phyloP scores from a whole-genome alignment of 2,329 filamentous ascomycete genomes.

The Stachybotrys echinatus region DNA sequence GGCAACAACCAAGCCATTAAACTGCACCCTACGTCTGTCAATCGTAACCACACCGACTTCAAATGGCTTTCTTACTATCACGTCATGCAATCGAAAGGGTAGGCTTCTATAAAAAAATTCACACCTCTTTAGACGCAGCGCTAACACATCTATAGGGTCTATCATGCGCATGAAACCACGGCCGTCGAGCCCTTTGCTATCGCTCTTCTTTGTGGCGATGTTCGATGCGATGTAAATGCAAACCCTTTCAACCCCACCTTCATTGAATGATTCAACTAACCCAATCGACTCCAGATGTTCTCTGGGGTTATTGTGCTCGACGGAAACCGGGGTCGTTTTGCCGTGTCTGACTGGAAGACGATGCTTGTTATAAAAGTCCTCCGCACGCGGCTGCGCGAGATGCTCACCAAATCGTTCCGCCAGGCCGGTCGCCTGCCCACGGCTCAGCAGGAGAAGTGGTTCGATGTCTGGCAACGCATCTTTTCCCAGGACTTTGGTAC shows the following conservation, averaged over 20 bases:
- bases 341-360: constrained; percentile 81
- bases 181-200: constrained; percentile 77
- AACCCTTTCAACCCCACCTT: neutral
- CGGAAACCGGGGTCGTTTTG: constrained; percentile 79
- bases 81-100: constrained; percentile 88
- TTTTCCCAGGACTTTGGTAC: constrained; percentile 50
- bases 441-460: constrained; percentile 65
- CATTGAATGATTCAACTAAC: neutral
- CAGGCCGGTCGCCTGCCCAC: constrained; percentile 58
- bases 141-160: constrained; percentile 49
- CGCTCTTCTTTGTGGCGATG: constrained; percentile 80
- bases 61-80: constrained; percentile 93
- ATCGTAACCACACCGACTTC: constrained; percentile 63
- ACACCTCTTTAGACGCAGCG: too few species aligned
- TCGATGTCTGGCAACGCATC: constrained; percentile 68
- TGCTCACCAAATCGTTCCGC: constrained; percentile 67
- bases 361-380: constrained; percentile 85
- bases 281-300: constrained; percentile 55
- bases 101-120: too few species aligned
- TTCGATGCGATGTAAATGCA: constrained; percentile 68
- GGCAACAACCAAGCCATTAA: constrained; percentile 89
- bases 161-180: constrained; percentile 87
- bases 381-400: constrained; percentile 66
- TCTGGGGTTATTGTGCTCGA: constrained; percentile 83
- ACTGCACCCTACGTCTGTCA: constrained; percentile 83